Evolutionary conservation across 495 filamentous ascomycete species (phyloP).

Genomic region (Annulohypoxylon moriforme): DNA sequence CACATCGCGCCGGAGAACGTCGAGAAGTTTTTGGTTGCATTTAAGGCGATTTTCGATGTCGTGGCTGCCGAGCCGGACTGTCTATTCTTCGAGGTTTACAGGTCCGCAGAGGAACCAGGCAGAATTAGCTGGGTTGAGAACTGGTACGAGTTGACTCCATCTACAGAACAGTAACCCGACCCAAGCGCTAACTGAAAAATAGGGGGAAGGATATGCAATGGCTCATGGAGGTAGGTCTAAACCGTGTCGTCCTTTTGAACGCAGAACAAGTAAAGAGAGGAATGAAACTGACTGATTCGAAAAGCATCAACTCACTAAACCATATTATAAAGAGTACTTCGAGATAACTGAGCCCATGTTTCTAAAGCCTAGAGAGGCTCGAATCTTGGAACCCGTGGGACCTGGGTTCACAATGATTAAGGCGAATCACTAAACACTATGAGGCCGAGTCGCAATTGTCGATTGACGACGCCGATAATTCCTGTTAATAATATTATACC

Average conservation of each 20-base stretch:
- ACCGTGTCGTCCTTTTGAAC: background rate
- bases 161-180: background rate
- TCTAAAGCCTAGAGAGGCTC: constrained; percentile 57
- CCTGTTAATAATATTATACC: constrained; percentile 14
- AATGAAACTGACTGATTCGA: constrained; percentile 15
- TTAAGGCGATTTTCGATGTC: constrained; percentile 55
- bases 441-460: constrained; percentile 1
- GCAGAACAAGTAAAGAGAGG: background rate
- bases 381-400: constrained; percentile 54
- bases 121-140: constrained; percentile 61
- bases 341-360: constrained; percentile 62
- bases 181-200: constrained; percentile 16
- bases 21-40: constrained; percentile 54
- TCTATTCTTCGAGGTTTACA: constrained; percentile 62
- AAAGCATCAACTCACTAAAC: constrained; percentile 61
- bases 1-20: constrained; percentile 57
- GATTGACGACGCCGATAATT: constrained; percentile 2
- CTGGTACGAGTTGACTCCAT: constrained; percentile 44
- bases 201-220: constrained; percentile 55
- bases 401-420: constrained; percentile 50
- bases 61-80: constrained; percentile 60
- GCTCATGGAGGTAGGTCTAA: constrained; percentile 52
- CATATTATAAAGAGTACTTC: constrained; percentile 63
- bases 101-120: constrained; percentile 54
- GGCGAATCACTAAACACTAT: background rate